Percentiles rank a stretch among this genome's conserved stretches.
Conservation (phyloP, 2,329 filamentous ascomycete genomes). For the Fusarium torreyae region DNA sequence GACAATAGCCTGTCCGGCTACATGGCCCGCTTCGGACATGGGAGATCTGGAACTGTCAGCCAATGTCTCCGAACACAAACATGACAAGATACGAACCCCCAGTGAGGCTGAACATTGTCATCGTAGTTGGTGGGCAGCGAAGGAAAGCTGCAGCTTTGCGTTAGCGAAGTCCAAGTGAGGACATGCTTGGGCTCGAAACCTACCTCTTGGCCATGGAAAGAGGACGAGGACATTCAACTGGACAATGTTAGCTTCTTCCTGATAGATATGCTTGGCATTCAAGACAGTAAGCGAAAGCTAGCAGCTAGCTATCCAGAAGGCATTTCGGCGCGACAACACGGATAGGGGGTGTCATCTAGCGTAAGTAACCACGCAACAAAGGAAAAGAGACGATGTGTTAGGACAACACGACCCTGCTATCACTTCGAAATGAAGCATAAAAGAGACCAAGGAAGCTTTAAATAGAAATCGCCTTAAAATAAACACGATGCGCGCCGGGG, state of each 20-base stretch:
- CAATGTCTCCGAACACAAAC: neutral
- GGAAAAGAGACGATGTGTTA: neutral
- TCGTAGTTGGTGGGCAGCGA: neutral
- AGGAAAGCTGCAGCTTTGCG: slow-evolving; percentile 18
- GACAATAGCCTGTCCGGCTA: neutral
- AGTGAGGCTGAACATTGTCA: neutral
- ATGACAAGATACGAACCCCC: neutral
- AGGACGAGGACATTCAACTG: slow-evolving; percentile 3
- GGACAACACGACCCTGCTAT: no score
- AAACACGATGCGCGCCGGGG: neutral
- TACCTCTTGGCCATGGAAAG: slow-evolving; percentile 31
- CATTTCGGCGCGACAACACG: neutral
- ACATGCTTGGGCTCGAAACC: no score
- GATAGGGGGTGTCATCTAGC: neutral
- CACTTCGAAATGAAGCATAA: neutral
- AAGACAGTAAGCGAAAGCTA: neutral
- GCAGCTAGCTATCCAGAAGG: neutral
- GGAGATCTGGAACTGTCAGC: slow-evolving; percentile 16
- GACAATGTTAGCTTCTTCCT: neutral
- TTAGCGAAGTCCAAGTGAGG: slow-evolving; percentile 5
- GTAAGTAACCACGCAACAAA: neutral
- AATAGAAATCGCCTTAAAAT: neutral
- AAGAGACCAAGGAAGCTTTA: neutral
- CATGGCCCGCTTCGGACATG: neutral
- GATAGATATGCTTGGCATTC: no score